Conservation (phyloP, 257 asterid species). For the Parsonsia alboflavescens region DNA sequence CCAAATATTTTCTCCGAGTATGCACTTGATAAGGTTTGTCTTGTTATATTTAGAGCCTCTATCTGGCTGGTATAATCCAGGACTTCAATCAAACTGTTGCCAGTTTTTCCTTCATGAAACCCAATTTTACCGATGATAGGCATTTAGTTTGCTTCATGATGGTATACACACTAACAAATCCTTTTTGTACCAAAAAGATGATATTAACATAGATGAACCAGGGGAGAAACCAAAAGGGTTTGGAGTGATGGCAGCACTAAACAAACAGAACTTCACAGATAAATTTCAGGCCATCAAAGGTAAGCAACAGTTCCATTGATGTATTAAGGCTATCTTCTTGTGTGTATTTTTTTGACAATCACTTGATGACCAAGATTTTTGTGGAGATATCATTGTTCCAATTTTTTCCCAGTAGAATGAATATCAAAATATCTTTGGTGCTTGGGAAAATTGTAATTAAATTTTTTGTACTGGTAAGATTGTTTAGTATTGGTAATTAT, state of each 20-base stretch:
- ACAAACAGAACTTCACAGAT: constrained; percentile 58
- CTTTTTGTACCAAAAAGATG: constrained; percentile 41
- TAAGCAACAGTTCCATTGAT: constrained; percentile 3
- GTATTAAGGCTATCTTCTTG: neutral
- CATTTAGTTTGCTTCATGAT: neutral
- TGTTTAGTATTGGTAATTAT: neutral
- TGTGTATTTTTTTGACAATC: neutral
- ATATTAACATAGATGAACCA: constrained; percentile 75
- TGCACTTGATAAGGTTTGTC: neutral
- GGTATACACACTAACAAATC: neutral
- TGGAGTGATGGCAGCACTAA: constrained; percentile 58
- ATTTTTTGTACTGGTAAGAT: neutral
- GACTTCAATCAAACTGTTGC: neutral
- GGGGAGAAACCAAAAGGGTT: constrained; percentile 65
- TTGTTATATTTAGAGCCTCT: neutral
- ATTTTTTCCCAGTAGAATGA: neutral
- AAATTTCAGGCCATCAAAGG: constrained; percentile 82
- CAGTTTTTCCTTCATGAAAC: neutral
- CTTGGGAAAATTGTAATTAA: neutral
- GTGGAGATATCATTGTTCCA: neutral
- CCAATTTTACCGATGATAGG: neutral
- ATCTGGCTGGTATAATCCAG: neutral
- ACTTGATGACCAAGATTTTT: neutral
- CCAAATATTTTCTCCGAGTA: neutral
- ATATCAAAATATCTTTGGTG: neutral